Conservation (phyloP, 2,329 filamentous ascomycete genomes). For the Aspergillus sp. region DNA sequence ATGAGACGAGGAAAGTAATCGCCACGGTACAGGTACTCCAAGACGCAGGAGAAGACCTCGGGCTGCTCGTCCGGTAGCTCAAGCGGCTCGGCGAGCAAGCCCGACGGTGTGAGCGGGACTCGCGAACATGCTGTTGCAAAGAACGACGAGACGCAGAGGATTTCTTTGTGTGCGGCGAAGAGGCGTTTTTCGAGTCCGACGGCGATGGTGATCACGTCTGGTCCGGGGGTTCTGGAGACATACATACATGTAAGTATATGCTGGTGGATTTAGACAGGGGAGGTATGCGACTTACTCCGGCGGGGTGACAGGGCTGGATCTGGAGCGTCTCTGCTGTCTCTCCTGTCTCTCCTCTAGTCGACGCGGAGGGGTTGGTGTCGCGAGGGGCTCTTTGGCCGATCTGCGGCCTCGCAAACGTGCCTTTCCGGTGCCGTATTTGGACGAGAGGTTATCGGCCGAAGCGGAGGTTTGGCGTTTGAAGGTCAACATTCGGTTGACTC, state of each 20-base stretch:
- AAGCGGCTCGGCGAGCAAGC: conserved; percentile 61
- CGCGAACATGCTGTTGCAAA: conserved; percentile 66
- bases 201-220: conserved; percentile 74
- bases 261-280: too few species aligned
- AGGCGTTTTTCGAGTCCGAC: conserved; percentile 80
- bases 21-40: conserved; percentile 91
- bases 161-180: conserved; percentile 87
- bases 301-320: not conserved
- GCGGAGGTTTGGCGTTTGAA: conserved; percentile 23
- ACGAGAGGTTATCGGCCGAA: conserved; percentile 35
- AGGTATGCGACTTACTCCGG: not conserved
- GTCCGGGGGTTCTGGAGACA: conserved; percentile 44
- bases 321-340: not conserved
- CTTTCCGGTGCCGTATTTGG: conserved; percentile 44
- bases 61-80: conserved; percentile 81
- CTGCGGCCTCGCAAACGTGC: conserved; percentile 32
- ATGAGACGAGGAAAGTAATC: conserved; percentile 84
- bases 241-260: too few species aligned
- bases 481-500: conserved; percentile 18
- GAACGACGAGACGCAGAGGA: conserved; percentile 75
- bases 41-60: conserved; percentile 83
- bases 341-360: conserved; percentile 14
- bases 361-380: conserved; percentile 19
- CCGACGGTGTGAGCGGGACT: conserved; percentile 53
- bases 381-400: conserved; percentile 30